These are phyloP conservation scores for Aspergillus kassunensis DNA, from an alignment of 495 filamentous ascomycete genomes.

Conservation along the genomic window DNA sequence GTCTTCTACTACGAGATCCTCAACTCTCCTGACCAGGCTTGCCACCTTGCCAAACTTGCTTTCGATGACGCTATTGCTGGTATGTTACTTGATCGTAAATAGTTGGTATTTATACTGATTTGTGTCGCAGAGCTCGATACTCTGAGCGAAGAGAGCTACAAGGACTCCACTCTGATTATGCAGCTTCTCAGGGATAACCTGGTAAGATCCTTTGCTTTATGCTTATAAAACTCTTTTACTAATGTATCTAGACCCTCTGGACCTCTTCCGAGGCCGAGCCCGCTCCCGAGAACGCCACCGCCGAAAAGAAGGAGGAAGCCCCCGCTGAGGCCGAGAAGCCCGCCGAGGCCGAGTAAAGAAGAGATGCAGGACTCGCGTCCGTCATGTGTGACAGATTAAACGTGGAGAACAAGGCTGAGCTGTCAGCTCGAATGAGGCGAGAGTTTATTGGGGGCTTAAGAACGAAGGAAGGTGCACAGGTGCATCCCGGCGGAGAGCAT, in stretches of 20 bases:
- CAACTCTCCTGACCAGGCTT: conserved; percentile 97
- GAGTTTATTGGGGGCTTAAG: conserved; percentile 4
- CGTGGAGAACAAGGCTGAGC: conserved; percentile 8
- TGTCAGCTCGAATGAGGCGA: conserved; percentile 10
- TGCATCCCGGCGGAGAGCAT: background rate
- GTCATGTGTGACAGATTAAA: conserved; percentile 5
- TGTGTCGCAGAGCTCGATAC: conserved; percentile 81
- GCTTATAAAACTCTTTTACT: conserved; percentile 10
- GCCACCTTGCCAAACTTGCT: conserved; percentile 98
- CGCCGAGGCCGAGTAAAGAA: conserved; percentile 47
- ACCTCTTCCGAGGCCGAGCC: conserved; percentile 97
- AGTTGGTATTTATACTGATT: conserved; percentile 64
- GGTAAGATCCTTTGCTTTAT: conserved; percentile 50
- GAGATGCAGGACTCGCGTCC: conserved; percentile 39
- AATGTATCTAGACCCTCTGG: conserved; percentile 81
- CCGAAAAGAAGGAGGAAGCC: conserved; percentile 57
- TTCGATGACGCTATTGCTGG: conserved; percentile 99
- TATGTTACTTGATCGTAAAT: too few relatives aligned
- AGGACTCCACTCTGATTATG: conserved; percentile 99
- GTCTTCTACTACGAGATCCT: conserved; percentile 99
- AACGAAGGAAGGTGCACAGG: background rate
- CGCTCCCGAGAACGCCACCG: conserved; percentile 49
- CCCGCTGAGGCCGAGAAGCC: conserved; percentile 59
- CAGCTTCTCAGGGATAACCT: conserved; percentile 98
- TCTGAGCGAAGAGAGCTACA: conserved; percentile 99